Evolutionary conservation across 2,329 filamentous ascomycete species (phyloP), one percentile per base, ranked within the genome.

Genomic region (Exserohilum rostratum): DNA sequence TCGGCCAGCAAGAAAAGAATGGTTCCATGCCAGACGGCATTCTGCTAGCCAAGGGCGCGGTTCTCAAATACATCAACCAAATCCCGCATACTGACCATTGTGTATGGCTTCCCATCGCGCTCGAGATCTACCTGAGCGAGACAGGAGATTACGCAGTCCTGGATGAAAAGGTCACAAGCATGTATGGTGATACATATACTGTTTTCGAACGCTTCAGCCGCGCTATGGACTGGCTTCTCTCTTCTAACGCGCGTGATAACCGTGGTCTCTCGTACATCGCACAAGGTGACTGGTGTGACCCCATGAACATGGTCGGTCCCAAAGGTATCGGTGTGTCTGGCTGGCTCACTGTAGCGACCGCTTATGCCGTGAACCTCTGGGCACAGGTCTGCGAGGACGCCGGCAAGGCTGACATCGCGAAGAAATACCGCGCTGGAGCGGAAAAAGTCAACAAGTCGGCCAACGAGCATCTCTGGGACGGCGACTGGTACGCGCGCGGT

Each of bases 301-400:
- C 83, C 3, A 83, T 85, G 80, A 85, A 85, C 69, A 85, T 85
- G 83, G 83, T 84, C n/a, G 82, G 82, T 3, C 82, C 81, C 65
- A 84, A 83, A 66, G 83, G 83, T 34, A 77, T 79, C 48, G 83
- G 83, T 20, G 83, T 85, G 1, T 85, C 83, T 0, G 83, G 82
- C 17, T 85, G 83, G 83, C 77, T 85, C 30, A 85, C 83, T 0
- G 74, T 85, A 2, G 82, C 83, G 5, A 85, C 82, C 0, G 82
- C 73, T 0, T 83, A 81, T 60, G 81, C 83, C 0, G 71, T 82
- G 18, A 80, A 79, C 11, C 66, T 85, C 0, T 85, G 82, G 82
- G 81, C 83, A 2, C 64, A 67, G n/a, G 74, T 84, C 31, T 84
- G 82, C 68, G 77, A 80, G 45, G 76, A 79, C 34, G 71, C 75